Conservation (phyloP, 2,329 filamentous ascomycete species). For the Exutisphaerella laricina region DNA sequence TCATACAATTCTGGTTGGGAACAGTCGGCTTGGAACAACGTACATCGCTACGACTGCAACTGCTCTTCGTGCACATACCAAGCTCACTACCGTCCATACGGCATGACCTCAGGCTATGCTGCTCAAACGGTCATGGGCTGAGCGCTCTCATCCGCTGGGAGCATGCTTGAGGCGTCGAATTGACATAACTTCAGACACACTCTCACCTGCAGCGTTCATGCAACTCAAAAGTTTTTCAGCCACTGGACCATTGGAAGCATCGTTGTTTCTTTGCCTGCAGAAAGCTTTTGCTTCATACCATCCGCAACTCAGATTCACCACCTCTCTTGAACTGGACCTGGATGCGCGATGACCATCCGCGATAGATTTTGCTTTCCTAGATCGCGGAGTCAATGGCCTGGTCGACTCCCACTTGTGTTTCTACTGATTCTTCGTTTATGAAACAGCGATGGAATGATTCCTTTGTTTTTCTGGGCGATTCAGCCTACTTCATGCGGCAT, state of each 20-base stretch:
- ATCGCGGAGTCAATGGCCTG: not conserved
- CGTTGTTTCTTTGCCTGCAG: conserved; percentile 11
- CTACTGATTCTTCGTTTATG: conserved; percentile 6
- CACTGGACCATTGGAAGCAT: conserved; percentile 10
- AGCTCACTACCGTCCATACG: conserved; percentile 32
- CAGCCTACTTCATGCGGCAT: conserved; percentile 9
- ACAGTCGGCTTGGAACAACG: conserved; percentile 28
- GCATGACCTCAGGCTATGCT: conserved; percentile 29
- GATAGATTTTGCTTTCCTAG: conserved; percentile 7
- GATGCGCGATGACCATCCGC: not conserved
- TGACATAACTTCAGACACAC: too few species aligned
- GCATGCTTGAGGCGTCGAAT: conserved; percentile 4
- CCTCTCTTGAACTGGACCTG: not conserved
- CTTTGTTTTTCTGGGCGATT: conserved; percentile 3
- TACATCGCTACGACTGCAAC: conserved; percentile 33
- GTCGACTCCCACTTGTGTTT: conserved; percentile 2
- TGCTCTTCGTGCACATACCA: conserved; percentile 33
- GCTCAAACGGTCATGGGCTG: conserved; percentile 36
- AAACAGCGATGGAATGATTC: conserved; percentile 3
- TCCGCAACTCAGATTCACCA: conserved; percentile 1
- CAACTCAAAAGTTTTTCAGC: conserved; percentile 10
- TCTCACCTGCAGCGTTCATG: conserved; percentile 16
- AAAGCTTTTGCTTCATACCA: conserved; percentile 6
- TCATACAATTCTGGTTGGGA: conserved; percentile 32
- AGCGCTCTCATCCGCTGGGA: not conserved